Percentiles rank a stretch among this genome's conserved stretches.
Conservation (phyloP, 1,139 yeast genomes). For the Protomyces lactucae-debilis region DNA sequence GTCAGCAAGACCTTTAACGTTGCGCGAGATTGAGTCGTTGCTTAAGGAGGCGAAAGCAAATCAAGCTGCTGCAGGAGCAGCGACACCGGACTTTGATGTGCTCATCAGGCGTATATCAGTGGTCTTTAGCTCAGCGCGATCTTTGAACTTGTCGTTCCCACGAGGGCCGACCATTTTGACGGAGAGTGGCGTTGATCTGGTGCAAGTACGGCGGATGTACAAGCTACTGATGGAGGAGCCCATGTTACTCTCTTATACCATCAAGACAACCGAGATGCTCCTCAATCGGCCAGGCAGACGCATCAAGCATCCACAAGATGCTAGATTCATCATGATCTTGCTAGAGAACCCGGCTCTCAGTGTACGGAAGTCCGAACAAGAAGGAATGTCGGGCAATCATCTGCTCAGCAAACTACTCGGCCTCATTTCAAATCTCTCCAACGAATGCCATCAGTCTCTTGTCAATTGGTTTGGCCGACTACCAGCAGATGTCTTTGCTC, state of each 20-base stretch:
- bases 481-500: slow-evolving; percentile 42
- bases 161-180: slow-evolving; percentile 33
- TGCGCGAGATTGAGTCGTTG: background rate
- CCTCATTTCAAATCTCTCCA: slow-evolving; percentile 6
- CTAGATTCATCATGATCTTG: slow-evolving; percentile 37
- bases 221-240: slow-evolving; percentile 27
- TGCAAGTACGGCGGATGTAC: slow-evolving; percentile 29
- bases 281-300: slow-evolving; percentile 36
- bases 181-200: slow-evolving; percentile 36
- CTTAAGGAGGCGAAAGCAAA: background rate
- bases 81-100: background rate
- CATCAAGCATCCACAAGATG: slow-evolving; percentile 35
- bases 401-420: background rate
- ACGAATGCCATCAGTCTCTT: slow-evolving; percentile 46
- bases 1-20: background rate
- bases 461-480: slow-evolving; percentile 56
- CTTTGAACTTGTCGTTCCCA: slow-evolving; percentile 36
- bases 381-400: background rate
- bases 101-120: background rate
- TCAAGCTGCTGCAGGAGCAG: background rate
- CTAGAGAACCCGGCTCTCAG: slow-evolving; percentile 39
- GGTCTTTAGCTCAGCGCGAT: background rate
- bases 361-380: background rate
- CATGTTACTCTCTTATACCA: slow-evolving; percentile 33
- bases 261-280: slow-evolving; percentile 34